Evolutionary conservation across 768 basidiomycete genomes (phyloP).

Genomic region (Lyophyllum decastes): DNA sequence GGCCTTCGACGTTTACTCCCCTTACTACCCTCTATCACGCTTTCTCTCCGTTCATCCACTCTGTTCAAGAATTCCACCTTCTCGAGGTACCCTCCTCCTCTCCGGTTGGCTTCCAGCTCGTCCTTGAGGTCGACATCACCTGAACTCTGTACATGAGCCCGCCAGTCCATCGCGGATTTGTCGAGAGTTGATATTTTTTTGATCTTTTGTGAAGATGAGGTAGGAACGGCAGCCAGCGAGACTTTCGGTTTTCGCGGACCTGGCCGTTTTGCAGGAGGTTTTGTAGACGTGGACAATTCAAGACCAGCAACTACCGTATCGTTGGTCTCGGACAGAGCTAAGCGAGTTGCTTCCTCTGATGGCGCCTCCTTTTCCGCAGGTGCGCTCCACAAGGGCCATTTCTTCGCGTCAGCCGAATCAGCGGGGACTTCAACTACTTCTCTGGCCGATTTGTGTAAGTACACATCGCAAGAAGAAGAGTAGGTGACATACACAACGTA

Average conservation of each 20-base stretch:
- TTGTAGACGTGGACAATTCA: slow-evolving; percentile 18
- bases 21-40: slow-evolving; percentile 58
- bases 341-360: slow-evolving; percentile 5
- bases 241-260: slow-evolving; percentile 71
- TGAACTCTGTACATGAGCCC: slow-evolving; percentile 55
- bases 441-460: slow-evolving; percentile 38
- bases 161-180: slow-evolving; percentile 89
- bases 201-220: slow-evolving; percentile 46
- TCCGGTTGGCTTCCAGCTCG: slow-evolving; percentile 73
- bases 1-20: slow-evolving; percentile 52
- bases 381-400: slow-evolving; percentile 63
- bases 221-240: slow-evolving; percentile 55
- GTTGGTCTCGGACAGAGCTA: slow-evolving; percentile 3
- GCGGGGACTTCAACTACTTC: slow-evolving; percentile 75
- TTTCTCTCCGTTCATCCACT: slow-evolving; percentile 73
- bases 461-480: not conserved
- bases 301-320: not conserved
- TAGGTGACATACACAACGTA: slow-evolving; percentile 58
- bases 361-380: slow-evolving; percentile 7
- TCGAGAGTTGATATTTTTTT: slow-evolving; percentile 84
- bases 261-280: slow-evolving; percentile 42
- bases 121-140: slow-evolving; percentile 50
- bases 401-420: slow-evolving; percentile 72
- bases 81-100: slow-evolving; percentile 80
- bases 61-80: slow-evolving; percentile 82